Conservation (phyloP, 2,329 filamentous ascomycete genomes). For the Alternaria postmessia region DNA sequence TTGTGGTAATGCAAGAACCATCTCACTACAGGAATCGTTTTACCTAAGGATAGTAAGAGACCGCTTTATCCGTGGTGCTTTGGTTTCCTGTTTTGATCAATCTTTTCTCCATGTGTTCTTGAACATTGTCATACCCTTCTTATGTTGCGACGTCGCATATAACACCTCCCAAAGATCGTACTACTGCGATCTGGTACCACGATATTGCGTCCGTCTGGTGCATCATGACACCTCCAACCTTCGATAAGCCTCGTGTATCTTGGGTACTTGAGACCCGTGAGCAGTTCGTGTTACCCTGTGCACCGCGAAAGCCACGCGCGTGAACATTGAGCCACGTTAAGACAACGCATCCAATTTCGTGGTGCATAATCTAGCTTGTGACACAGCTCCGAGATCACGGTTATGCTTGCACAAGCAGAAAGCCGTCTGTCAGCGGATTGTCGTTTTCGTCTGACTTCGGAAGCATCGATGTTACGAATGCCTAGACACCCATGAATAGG, state of each 20-base stretch:
- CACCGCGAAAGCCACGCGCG: slow-evolving; percentile 22
- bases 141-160: slow-evolving; percentile 22
- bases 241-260: slow-evolving; percentile 10
- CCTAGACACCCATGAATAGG: not conserved
- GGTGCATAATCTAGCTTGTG: slow-evolving; percentile 48
- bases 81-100: slow-evolving; percentile 13
- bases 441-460: slow-evolving; percentile 13
- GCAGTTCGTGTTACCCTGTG: slow-evolving; percentile 19
- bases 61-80: slow-evolving; percentile 16
- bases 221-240: slow-evolving; percentile 13
- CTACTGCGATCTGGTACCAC: slow-evolving; percentile 32
- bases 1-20: slow-evolving; percentile 8
- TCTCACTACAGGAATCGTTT: not conserved
- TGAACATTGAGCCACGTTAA: slow-evolving; percentile 35
- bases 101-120: slow-evolving; percentile 6
- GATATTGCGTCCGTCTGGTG: slow-evolving; percentile 3
- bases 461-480: not conserved
- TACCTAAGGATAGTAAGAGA: not conserved
- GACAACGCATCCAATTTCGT: slow-evolving; percentile 37
- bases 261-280: slow-evolving; percentile 33
- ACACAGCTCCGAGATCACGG: slow-evolving; percentile 25
- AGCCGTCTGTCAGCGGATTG: slow-evolving; percentile 25
- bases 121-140: slow-evolving; percentile 23
- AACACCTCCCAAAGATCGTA: slow-evolving; percentile 7
- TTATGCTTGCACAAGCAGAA: slow-evolving; percentile 23